Evolutionary conservation across 2,329 filamentous ascomycete species (phyloP), one percentile per base, ranked within the genome.

Genomic region (Elsinoe batatas): DNA sequence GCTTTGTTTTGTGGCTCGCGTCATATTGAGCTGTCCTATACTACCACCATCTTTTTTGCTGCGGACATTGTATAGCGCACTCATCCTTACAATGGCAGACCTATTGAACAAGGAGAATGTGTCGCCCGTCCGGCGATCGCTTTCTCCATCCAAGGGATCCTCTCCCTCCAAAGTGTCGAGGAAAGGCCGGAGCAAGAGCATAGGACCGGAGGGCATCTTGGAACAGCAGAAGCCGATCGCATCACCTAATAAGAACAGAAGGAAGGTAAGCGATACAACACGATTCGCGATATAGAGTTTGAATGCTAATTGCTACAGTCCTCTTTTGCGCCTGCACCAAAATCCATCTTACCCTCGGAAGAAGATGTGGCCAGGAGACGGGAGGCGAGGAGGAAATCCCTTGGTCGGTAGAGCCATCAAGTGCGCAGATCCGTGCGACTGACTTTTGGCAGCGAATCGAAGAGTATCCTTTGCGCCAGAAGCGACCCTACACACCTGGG

Each of bases 381-480:
- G 63, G 93, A 95, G 68, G 91, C 89, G 43, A 84, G 93, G 60
- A 81, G 93, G 63, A 97, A 97, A 69, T 96, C 91, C 15, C 79
- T 95, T 57, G 90, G 78, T 80, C 68, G 36, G 68, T 63, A 17
- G 18, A 32, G 40, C 51, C 12, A 44, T 6, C 30, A 43, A 13
- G 17, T 22, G n/a, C 17, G 11, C 20, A 13, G 12, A 3, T n/a
- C 8, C 15, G 36, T 22, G 13, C 13, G 17, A 40, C 50, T 54
- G 42, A 67, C 65, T 30, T 61, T 65, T 44, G 18, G 38, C 58
- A 79, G 80, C 91, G 47, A 95, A 93, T 68, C 83, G 93, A 65
- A 83, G 93, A 66, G 93, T 98, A 33, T 97, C 91, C 0, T 98
- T 98, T 70, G 93, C 93, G 3, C 93, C 93, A 1, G 93, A 98